A percentile compares a stretch with the other conserved stretches of the same genome.
Conservation (phyloP, 257 asterid genomes). For the Solanum gandarillasii region DNA sequence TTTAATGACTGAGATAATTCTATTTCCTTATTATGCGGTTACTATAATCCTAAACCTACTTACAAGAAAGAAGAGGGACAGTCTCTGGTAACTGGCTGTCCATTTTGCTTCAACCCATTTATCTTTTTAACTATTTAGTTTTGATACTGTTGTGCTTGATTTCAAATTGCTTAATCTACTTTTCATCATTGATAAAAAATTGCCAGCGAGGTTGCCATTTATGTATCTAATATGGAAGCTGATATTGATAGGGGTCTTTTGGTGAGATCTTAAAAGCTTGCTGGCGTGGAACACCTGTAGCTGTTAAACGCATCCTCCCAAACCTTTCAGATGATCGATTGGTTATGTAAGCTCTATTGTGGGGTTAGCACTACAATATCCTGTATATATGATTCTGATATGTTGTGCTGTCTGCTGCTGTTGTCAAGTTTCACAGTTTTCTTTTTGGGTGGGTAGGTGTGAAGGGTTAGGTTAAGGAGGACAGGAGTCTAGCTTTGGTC, state of each 20-base stretch:
- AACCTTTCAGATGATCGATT: conserved; percentile 91
- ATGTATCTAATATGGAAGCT: conserved; percentile 6
- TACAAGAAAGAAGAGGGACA: neutral
- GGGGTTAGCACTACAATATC: neutral
- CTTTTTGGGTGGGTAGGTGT: neutral
- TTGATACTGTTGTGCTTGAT: neutral
- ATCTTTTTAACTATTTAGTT: neutral
- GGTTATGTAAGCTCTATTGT: conserved; percentile 57
- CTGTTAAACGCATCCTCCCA: conserved; percentile 95
- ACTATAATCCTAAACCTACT: neutral
- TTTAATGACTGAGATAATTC: neutral
- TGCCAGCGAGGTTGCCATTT: neutral
- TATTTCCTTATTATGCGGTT: neutral
- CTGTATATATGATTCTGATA: neutral
- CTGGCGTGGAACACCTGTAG: conserved; percentile 99
- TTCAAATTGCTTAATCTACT: neutral
- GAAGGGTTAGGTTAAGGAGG: neutral
- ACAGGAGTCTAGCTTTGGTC: neutral
- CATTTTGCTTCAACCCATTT: neutral
- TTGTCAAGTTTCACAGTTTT: neutral
- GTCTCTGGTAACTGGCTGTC: neutral
- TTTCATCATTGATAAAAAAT: neutral
- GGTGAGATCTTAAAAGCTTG: conserved; percentile 92
- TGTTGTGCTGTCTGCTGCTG: neutral
- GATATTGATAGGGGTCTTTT: conserved; percentile 77